These are phyloP conservation scores for Climacium dendroides DNA, from an alignment of 225 moss, liverwort and hornwort genomes.

Conservation along the genomic window DNA sequence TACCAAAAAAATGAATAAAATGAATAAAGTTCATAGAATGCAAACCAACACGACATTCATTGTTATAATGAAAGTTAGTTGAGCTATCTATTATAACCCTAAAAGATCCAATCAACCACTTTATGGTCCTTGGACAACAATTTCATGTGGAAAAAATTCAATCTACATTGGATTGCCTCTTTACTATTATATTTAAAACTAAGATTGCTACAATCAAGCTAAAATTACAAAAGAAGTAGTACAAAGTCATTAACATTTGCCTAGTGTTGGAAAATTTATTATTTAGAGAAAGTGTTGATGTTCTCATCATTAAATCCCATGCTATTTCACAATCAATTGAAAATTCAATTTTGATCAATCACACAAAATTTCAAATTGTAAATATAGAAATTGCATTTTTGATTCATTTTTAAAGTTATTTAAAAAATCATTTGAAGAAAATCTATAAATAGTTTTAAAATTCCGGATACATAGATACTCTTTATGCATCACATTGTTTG, in stretches of 20 bases:
- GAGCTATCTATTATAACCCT: too few species aligned
- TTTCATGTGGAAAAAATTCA: too few species aligned
- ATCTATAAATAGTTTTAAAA: background rate
- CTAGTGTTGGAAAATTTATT: background rate
- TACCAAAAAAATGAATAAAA: background rate
- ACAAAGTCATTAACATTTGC: background rate
- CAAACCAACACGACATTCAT: background rate
- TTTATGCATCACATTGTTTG: background rate
- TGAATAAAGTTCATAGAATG: background rate
- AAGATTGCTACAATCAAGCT: background rate
- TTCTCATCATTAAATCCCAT: background rate
- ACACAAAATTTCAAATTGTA: background rate
- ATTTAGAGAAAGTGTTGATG: background rate
- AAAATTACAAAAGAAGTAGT: background rate
- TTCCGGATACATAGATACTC: accelerated
- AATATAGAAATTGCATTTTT: background rate
- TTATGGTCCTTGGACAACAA: too few species aligned
- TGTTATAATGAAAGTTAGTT: background rate
- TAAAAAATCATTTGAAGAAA: background rate
- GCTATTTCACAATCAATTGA: background rate
- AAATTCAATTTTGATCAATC: background rate
- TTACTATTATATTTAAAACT: background rate
- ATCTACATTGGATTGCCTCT: accelerated
- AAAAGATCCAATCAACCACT: too few species aligned
- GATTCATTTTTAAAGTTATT: background rate